A percentile compares a stretch with the other conserved stretches of the same genome.
Evolutionary conservation across 805 yeast species (phyloP).

Genomic region (Cyberlindnera maclurae): DNA sequence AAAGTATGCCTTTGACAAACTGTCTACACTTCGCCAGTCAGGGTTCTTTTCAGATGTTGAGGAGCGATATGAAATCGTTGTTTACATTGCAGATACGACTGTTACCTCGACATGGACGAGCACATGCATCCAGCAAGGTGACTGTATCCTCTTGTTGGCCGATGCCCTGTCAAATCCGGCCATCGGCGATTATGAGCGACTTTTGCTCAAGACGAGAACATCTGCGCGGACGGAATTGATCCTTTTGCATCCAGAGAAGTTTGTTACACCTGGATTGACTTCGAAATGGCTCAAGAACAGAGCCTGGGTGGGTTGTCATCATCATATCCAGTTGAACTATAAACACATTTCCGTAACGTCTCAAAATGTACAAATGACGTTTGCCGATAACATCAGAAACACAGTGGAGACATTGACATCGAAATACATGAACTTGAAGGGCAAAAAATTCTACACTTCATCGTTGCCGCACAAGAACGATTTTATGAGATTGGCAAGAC

Average conservation of each 20-base stretch:
- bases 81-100: slow-evolving; percentile 83
- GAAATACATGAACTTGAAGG: slow-evolving; percentile 18
- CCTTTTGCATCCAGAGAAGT: slow-evolving; percentile 73
- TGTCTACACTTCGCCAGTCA: slow-evolving; percentile 77
- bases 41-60: slow-evolving; percentile 90
- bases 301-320: slow-evolving; percentile 89
- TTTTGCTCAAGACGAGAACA: slow-evolving; percentile 67
- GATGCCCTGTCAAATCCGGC: slow-evolving; percentile 69
- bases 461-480: slow-evolving; percentile 67
- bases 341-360: slow-evolving; percentile 7
- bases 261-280: slow-evolving; percentile 80
- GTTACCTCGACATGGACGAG: slow-evolving; percentile 83
- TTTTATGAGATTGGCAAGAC: slow-evolving; percentile 81
- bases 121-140: slow-evolving; percentile 92
- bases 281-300: slow-evolving; percentile 78
- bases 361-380: slow-evolving; percentile 13
- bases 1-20: slow-evolving; percentile 83
- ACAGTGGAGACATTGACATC: slow-evolving; percentile 31
- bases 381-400: slow-evolving; percentile 24
- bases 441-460: slow-evolving; percentile 20
- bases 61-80: slow-evolving; percentile 80
- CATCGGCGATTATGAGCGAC: slow-evolving; percentile 79
- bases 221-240: slow-evolving; percentile 86
- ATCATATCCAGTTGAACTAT: slow-evolving; percentile 71
- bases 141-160: slow-evolving; percentile 83